phyloP scores from a whole-genome alignment of 805 yeast genomes.

The Candida methanosorbosa region DNA sequence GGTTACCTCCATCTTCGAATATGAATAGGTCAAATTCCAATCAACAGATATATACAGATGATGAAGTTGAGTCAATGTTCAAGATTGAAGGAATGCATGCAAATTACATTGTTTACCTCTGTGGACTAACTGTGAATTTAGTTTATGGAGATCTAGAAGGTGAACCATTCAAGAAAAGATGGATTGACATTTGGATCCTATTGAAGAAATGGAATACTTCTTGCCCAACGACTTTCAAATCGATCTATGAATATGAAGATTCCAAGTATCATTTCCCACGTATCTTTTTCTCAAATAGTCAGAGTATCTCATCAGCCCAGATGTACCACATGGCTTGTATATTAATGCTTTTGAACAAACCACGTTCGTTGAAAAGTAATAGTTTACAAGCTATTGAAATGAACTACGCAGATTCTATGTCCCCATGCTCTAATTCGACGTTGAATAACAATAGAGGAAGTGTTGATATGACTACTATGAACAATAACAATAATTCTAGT shows the following conservation, averaged over 20 bases:
- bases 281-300: slow-evolving; percentile 28
- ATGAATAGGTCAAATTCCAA: background rate
- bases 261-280: slow-evolving; percentile 27
- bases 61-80: slow-evolving; percentile 17
- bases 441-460: background rate
- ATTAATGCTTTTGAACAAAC: slow-evolving; percentile 30
- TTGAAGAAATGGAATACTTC: slow-evolving; percentile 25
- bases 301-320: slow-evolving; percentile 33
- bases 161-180: slow-evolving; percentile 23
- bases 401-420: background rate
- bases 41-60: no score
- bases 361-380: slow-evolving; percentile 21
- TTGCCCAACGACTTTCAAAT: slow-evolving; percentile 22
- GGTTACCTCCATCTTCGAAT: slow-evolving; percentile 23
- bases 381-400: background rate
- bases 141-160: slow-evolving; percentile 19
- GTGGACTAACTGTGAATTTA: slow-evolving; percentile 27
- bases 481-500: no score
- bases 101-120: slow-evolving; percentile 29
- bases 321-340: slow-evolving; percentile 33
- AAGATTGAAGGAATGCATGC: slow-evolving; percentile 24
- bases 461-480: no score
- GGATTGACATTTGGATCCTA: slow-evolving; percentile 30
- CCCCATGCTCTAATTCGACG: background rate
- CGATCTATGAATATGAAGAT: slow-evolving; percentile 22